Evolutionary conservation across 2,329 filamentous ascomycete species (phyloP).

Genomic region (Dactylellina leptospora): DNA sequence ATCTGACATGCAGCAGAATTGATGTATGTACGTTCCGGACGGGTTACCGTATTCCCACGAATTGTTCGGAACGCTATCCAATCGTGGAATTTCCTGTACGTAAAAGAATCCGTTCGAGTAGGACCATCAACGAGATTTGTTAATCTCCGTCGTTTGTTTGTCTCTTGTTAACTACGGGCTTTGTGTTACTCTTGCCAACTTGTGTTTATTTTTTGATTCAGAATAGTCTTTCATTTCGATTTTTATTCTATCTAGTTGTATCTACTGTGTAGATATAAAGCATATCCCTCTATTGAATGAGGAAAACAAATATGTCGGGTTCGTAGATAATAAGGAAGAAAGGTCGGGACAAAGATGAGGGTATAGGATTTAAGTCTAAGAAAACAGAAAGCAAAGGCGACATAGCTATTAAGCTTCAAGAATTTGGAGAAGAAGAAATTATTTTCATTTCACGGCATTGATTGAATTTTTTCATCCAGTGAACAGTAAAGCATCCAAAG

Average conservation of each 20-base stretch:
- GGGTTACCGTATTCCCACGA: background rate
- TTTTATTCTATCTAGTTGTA: conserved; percentile 21
- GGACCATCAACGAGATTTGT: no score
- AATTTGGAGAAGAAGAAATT: conserved; percentile 7
- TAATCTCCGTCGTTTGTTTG: conserved; percentile 16
- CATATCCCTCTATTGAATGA: background rate
- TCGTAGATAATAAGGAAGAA: conserved; percentile 8
- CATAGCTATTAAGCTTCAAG: background rate
- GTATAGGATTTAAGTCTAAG: conserved; percentile 36
- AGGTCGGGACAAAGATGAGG: conserved; percentile 5
- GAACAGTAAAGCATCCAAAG: conserved; percentile 16
- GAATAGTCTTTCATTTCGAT: conserved; percentile 9
- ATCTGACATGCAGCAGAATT: background rate
- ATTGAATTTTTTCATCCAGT: conserved; percentile 28
- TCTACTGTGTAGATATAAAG: conserved; percentile 5
- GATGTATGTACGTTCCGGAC: background rate
- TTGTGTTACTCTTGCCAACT: background rate
- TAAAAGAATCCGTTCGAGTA: conserved; percentile 17
- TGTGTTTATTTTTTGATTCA: background rate
- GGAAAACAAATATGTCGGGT: background rate
- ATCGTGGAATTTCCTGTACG: conserved; percentile 25
- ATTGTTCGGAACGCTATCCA: conserved; percentile 1
- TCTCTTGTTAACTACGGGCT: no score
- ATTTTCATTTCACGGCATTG: conserved; percentile 24
- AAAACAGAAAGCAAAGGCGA: conserved; percentile 2